phyloP scores from a whole-genome alignment of 495 filamentous ascomycete genomes.

The Letharia columbiana region DNA sequence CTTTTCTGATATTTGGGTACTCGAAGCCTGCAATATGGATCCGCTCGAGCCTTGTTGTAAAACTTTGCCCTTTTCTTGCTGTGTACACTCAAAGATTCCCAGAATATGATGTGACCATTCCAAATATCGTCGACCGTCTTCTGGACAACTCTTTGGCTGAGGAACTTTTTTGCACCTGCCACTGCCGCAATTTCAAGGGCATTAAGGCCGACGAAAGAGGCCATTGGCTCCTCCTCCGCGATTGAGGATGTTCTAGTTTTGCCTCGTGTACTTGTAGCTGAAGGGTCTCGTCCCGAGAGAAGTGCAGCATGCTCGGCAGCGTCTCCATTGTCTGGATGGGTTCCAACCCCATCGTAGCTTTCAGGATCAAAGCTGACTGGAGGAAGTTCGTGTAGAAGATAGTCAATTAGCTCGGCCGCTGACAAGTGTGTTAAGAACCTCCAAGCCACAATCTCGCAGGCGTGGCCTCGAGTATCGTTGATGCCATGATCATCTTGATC shows the following conservation, averaged over 20 bases:
- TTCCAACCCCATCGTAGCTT: slow-evolving; percentile 11
- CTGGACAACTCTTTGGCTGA: slow-evolving; percentile 78
- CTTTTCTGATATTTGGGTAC: slow-evolving; percentile 89
- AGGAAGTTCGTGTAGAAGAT: slow-evolving; percentile 72
- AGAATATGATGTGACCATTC: slow-evolving; percentile 88
- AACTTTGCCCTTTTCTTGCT: slow-evolving; percentile 72
- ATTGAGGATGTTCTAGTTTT: not conserved
- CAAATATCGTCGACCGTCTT: slow-evolving; percentile 83
- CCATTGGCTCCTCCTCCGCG: slow-evolving; percentile 36
- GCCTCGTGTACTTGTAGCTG: not conserved
- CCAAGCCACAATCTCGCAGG: slow-evolving; percentile 90
- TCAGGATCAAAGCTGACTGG: slow-evolving; percentile 19
- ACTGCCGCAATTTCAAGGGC: slow-evolving; percentile 85
- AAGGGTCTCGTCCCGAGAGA: not conserved
- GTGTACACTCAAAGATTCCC: slow-evolving; percentile 69
- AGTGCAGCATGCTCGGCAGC: slow-evolving; percentile 15
- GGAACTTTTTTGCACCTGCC: slow-evolving; percentile 81
- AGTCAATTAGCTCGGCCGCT: slow-evolving; percentile 73
- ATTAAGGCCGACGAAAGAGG: slow-evolving; percentile 68
- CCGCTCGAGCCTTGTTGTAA: slow-evolving; percentile 67
- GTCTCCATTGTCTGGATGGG: slow-evolving; percentile 18
- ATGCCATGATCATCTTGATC: slow-evolving; percentile 60
- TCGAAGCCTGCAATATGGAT: slow-evolving; percentile 74
- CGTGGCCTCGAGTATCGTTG: slow-evolving; percentile 67
- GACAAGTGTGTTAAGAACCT: slow-evolving; percentile 72